phyloP scores from a whole-genome alignment of 257 asterid species.

The Nicotiana knightiana region DNA sequence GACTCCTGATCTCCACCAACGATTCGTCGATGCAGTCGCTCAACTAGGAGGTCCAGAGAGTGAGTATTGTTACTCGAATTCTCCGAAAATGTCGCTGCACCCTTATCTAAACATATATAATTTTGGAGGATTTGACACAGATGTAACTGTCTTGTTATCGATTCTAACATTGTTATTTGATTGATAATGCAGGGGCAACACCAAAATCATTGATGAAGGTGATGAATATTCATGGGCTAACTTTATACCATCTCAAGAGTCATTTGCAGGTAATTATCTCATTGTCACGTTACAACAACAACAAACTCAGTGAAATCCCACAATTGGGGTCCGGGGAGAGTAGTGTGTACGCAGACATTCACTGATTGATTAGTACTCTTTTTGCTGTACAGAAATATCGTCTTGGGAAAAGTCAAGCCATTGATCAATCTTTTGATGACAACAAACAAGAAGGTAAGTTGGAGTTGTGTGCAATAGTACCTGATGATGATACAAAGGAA shows the following conservation, averaged over 20 bases:
- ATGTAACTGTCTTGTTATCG: background rate
- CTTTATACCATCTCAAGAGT: slow-evolving; percentile 93
- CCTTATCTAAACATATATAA: background rate
- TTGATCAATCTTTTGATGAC: slow-evolving; percentile 32
- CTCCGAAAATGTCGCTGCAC: background rate
- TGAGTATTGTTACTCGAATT: slow-evolving; percentile 24
- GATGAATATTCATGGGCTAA: slow-evolving; percentile 82
- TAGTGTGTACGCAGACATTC: too few species aligned
- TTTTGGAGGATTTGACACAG: too few species aligned
- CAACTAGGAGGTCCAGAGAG: slow-evolving; percentile 91
- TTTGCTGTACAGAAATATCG: slow-evolving; percentile 67
- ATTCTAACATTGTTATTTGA: background rate
- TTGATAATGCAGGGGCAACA: slow-evolving; percentile 74
- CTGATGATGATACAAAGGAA: background rate
- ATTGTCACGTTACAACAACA: background rate
- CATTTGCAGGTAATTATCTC: slow-evolving; percentile 64
- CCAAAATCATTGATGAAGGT: slow-evolving; percentile 94
- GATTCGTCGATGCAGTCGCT: slow-evolving; percentile 56
- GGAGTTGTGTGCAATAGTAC: background rate
- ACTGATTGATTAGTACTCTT: background rate
- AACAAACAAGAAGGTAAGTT: slow-evolving; percentile 43
- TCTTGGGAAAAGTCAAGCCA: slow-evolving; percentile 62
- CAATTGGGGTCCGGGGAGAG: too few species aligned
- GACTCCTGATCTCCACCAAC: slow-evolving; percentile 81
- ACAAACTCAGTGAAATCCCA: fast-evolving